These are phyloP conservation scores for Suillus clintonianus DNA, from an alignment of 768 basidiomycete species.

Conservation along the genomic window DNA sequence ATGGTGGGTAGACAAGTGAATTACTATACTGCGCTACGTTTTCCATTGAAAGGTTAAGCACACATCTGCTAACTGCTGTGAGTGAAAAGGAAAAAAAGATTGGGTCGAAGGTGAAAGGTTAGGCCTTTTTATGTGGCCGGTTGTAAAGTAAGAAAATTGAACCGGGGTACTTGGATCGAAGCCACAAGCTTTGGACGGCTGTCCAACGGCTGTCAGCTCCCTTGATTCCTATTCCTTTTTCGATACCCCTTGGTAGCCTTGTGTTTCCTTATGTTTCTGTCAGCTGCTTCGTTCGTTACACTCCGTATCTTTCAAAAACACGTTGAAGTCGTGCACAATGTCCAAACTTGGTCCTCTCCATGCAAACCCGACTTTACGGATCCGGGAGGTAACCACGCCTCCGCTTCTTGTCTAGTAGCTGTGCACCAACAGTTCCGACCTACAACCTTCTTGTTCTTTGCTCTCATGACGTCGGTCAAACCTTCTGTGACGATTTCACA, in stretches of 20 bases:
- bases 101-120: constrained; percentile 28
- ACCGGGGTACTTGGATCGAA: constrained; percentile 3
- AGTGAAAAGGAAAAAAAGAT: constrained; percentile 29
- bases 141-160: constrained; percentile 10
- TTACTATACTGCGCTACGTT: constrained; percentile 36
- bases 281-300: constrained; percentile 10
- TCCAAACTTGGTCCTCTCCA: constrained; percentile 12
- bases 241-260: constrained; percentile 13
- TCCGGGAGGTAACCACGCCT: constrained; percentile 15
- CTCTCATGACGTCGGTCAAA: neutral
- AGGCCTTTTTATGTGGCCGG: constrained; percentile 28
- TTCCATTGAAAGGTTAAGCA: constrained; percentile 36
- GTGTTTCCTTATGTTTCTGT: constrained; percentile 8
- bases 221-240: constrained; percentile 13
- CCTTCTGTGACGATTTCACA: neutral
- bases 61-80: constrained; percentile 31
- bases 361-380: constrained; percentile 12
- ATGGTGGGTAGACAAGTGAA: constrained; percentile 33
- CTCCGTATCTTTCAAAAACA: constrained; percentile 12
- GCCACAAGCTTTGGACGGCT: neutral
- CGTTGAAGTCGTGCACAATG: constrained; percentile 22
- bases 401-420: neutral
- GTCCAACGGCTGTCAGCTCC: constrained; percentile 9
- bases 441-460: neutral
- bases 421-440: neutral